These are phyloP conservation scores for Sambucus nigra DNA, from an alignment of 129 eudicot genomes.

Conservation along the genomic window DNA sequence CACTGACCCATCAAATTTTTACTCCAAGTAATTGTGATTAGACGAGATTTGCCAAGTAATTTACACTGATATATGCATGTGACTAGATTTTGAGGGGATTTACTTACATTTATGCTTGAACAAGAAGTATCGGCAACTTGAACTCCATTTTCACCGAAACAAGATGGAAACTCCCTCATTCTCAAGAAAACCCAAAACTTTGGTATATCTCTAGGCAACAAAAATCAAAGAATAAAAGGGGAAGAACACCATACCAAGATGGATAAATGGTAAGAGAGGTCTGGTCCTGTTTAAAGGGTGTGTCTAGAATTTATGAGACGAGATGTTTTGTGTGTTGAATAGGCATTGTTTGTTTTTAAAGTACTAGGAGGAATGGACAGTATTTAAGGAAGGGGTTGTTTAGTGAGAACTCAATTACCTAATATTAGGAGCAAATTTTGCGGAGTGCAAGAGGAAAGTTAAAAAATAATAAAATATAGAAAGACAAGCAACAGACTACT, in stretches of 20 bases:
- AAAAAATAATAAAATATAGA: background rate
- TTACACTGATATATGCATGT: constrained; percentile 51
- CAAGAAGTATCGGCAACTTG: constrained; percentile 82
- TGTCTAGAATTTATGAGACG: background rate
- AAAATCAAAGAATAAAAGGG: constrained; percentile 1
- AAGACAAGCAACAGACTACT: background rate
- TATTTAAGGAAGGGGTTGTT: constrained; percentile 17
- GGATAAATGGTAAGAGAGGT: constrained; percentile 2
- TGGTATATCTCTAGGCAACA: background rate
- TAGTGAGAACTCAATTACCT: constrained; percentile 12
- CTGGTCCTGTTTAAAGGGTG: background rate
- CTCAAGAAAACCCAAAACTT: background rate
- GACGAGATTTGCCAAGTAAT: constrained; percentile 61
- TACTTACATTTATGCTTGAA: constrained; percentile 35
- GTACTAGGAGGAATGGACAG: constrained; percentile 3
- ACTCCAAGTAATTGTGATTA: constrained; percentile 58
- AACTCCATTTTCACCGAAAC: constrained; percentile 79
- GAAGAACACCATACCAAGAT: constrained; percentile 12
- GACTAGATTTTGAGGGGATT: constrained; percentile 57
- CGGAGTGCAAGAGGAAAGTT: constrained; percentile 10
- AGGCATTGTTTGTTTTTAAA: background rate
- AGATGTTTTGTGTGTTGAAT: background rate
- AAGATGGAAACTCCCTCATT: constrained; percentile 84
- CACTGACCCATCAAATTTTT: constrained; percentile 81
- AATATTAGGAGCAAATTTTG: constrained; percentile 24